Evolutionary conservation across 2,329 filamentous ascomycete genomes (phyloP).

Genomic region (Penicillium janthinellum): DNA sequence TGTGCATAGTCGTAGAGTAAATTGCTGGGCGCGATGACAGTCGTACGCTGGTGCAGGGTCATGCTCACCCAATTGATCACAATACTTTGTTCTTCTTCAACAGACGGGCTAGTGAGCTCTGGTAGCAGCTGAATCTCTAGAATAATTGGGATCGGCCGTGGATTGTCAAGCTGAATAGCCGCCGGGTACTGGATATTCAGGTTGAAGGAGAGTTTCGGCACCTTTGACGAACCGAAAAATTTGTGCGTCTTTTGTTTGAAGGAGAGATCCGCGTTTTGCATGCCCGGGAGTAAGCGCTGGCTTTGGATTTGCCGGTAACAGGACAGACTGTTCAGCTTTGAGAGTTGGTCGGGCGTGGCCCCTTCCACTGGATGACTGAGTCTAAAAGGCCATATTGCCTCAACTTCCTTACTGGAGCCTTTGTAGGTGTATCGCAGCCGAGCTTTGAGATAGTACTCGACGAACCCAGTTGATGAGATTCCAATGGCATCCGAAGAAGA

Average conservation of each 20-base stretch:
- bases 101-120: background rate
- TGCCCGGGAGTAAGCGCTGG: background rate
- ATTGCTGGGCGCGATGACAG: background rate
- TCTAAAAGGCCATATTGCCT: slow-evolving; percentile 1
- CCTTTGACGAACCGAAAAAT: background rate
- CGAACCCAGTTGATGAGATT: background rate
- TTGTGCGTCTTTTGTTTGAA: slow-evolving; percentile 1
- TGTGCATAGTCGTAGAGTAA: background rate
- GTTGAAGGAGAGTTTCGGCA: background rate
- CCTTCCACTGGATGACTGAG: background rate
- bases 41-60: background rate
- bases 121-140: background rate
- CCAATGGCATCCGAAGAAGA: background rate
- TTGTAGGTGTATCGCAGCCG: background rate
- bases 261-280: background rate
- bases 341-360: background rate
- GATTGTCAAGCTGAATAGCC: background rate
- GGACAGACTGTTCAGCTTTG: background rate
- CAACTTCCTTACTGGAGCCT: background rate
- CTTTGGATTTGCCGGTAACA: background rate
- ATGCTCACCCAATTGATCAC: background rate
- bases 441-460: slow-evolving; percentile 6
- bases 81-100: background rate
- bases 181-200: background rate
- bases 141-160: background rate